A percentile compares a stretch with the other conserved stretches of the same genome.
phyloP scores from a whole-genome alignment of 768 basidiomycete species.

The Imleria badia region DNA sequence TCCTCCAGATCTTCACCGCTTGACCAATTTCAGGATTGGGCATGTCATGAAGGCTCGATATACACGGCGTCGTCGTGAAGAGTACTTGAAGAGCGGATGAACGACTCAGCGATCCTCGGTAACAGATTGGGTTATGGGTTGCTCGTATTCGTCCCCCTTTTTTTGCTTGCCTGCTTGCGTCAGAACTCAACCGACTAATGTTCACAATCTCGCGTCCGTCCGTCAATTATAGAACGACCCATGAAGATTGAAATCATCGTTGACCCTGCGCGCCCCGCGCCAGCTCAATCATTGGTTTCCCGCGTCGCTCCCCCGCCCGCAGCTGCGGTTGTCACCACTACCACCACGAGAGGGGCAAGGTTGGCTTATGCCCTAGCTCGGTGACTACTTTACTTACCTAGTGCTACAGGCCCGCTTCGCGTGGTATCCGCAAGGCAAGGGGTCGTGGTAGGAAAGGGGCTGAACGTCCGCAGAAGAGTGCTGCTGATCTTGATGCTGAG shows the following conservation, averaged over 20 bases:
- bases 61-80: constrained; percentile 19
- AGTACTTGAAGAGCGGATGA: constrained; percentile 25
- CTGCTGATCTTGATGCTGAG: constrained; percentile 93
- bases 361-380: constrained; percentile 21
- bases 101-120: constrained; percentile 26
- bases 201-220: constrained; percentile 35
- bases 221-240: constrained; percentile 72
- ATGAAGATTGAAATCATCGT: constrained; percentile 99
- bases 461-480: constrained; percentile 75
- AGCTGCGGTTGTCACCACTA: constrained; percentile 21
- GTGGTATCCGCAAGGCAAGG: constrained; percentile 49
- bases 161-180: constrained; percentile 37
- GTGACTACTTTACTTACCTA: constrained; percentile 1
- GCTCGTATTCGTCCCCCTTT: constrained; percentile 46
- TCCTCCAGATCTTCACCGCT: constrained; percentile 34
- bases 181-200: constrained; percentile 36
- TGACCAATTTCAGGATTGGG: constrained; percentile 35
- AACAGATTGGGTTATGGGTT: constrained; percentile 26
- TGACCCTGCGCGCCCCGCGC: constrained; percentile 73
- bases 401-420: constrained; percentile 31
- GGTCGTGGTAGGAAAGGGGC: constrained; percentile 42
- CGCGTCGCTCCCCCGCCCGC: constrained; percentile 77
- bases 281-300: constrained; percentile 64
- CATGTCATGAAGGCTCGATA: constrained; percentile 28
- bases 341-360: constrained; percentile 35